These are phyloP conservation scores for Zopfochytrium polystomum DNA, from an alignment of 371 early-diverging fungal species.

Conservation along the genomic window DNA sequence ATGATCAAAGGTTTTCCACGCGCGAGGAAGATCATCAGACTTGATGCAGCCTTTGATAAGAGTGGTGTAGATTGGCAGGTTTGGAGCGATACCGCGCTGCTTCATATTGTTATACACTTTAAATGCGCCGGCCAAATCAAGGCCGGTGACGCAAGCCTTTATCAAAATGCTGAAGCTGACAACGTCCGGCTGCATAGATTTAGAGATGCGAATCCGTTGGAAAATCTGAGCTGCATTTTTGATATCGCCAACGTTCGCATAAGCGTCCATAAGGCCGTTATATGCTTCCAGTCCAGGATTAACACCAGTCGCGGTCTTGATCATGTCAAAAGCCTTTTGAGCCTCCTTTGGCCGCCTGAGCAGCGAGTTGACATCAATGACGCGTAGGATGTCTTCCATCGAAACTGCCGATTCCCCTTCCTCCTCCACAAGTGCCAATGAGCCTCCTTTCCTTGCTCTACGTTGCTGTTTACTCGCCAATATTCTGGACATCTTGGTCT, in stretches of 20 bases:
- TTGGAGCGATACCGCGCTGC: slow-evolving; percentile 35
- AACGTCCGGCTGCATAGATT: slow-evolving; percentile 54
- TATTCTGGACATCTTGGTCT: not conserved
- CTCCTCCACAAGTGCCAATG: not conserved
- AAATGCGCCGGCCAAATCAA: slow-evolving; percentile 69
- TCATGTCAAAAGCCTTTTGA: slow-evolving; percentile 64
- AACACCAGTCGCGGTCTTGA: slow-evolving; percentile 57
- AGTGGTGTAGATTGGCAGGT: slow-evolving; percentile 68
- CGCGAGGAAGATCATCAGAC: slow-evolving; percentile 62
- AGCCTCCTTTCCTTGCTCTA: not conserved
- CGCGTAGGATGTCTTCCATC: slow-evolving; percentile 46
- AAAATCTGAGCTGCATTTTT: slow-evolving; percentile 58
- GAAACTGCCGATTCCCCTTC: slow-evolving; percentile 2
- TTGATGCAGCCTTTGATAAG: slow-evolving; percentile 82
- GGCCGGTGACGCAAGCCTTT: slow-evolving; percentile 61
- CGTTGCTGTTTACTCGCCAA: not conserved
- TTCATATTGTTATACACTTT: slow-evolving; percentile 73
- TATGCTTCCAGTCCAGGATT: slow-evolving; percentile 65
- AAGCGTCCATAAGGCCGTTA: slow-evolving; percentile 76
- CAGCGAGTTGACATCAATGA: slow-evolving; percentile 73
- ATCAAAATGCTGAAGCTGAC: slow-evolving; percentile 69
- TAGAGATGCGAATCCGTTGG: slow-evolving; percentile 36
- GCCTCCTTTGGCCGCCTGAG: slow-evolving; percentile 66
- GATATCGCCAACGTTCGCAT: slow-evolving; percentile 65
- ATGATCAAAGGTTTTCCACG: slow-evolving; percentile 88